These are phyloP conservation scores for Keithomyces neogunnii DNA, from an alignment of 2,329 filamentous ascomycete genomes.

Conservation along the genomic window DNA sequence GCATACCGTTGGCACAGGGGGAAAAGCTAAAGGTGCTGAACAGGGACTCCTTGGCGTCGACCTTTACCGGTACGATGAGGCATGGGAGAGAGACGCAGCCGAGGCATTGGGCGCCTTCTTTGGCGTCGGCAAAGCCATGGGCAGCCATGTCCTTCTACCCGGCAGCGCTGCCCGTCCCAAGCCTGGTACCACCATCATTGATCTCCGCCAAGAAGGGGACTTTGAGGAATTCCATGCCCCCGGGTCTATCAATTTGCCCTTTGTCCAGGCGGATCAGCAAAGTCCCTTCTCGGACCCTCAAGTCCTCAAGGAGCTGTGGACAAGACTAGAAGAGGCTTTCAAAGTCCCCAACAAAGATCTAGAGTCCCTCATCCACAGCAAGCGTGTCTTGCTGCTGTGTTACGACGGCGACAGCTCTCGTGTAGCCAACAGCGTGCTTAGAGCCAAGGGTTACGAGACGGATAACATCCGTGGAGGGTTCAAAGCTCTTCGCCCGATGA, in stretches of 20 bases:
- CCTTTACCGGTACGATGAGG: constrained; percentile 42
- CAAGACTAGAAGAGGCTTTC: constrained; percentile 35
- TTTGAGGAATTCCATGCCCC: constrained; percentile 34
- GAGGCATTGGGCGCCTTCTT: constrained; percentile 28
- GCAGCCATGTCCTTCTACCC: constrained; percentile 2
- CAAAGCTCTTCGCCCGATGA: constrained; percentile 7
- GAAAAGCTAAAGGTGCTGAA: background rate
- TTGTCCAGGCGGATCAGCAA: constrained; percentile 24
- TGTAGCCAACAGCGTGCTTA: constrained; percentile 43
- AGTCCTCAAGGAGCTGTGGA: constrained; percentile 37
- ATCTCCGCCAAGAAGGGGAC: constrained; percentile 33
- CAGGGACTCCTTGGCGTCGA: constrained; percentile 39
- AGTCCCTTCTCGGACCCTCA: constrained; percentile 38
- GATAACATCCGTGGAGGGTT: constrained; percentile 37
- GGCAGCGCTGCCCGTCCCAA: constrained; percentile 8
- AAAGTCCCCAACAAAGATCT: constrained; percentile 14
- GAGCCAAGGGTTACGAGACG: constrained; percentile 39
- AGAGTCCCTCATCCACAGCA: constrained; percentile 15
- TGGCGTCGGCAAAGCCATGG: constrained; percentile 8
- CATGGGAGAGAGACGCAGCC: constrained; percentile 37
- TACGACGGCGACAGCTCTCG: constrained; percentile 47
- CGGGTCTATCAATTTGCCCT: constrained; percentile 34
- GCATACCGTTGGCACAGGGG: background rate
- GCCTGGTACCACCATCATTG: constrained; percentile 29
- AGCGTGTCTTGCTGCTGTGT: constrained; percentile 38